A percentile compares a stretch with the other conserved stretches of the same genome.
Conservation (phyloP, 106 monocot species). For the Acorus gramineus region DNA sequence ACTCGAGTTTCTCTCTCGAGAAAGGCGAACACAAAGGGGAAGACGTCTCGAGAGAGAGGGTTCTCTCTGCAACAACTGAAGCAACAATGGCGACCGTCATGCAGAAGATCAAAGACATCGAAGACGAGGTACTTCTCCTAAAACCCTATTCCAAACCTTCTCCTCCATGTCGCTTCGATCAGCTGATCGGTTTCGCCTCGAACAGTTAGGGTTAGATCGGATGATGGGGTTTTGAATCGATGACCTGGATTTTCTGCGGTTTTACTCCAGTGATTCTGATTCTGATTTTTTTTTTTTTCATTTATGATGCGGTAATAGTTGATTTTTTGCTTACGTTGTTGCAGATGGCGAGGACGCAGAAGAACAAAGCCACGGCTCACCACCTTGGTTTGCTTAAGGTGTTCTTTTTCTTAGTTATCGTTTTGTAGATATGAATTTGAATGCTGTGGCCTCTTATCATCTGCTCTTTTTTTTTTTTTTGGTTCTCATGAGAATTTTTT, state of each 20-base stretch:
- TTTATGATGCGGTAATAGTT: neutral
- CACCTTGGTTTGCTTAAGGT: constrained; percentile 97
- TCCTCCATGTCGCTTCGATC: no score
- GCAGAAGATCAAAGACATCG: constrained; percentile 98
- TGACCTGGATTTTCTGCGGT: neutral
- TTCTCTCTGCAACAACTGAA: neutral
- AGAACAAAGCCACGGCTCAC: constrained; percentile 94
- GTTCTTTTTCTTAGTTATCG: neutral
- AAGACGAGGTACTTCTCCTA: constrained; percentile 65
- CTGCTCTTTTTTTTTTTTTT: neutral
- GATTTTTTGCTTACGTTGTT: neutral
- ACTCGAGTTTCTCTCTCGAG: no score
- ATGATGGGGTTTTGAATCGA: no score
- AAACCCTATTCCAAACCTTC: neutral
- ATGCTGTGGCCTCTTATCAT: neutral
- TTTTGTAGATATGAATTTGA: neutral
- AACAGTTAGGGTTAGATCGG: no score
- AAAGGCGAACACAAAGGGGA: no score
- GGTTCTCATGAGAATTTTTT: no score
- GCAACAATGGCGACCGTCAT: constrained; percentile 83
- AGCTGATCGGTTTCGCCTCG: no score
- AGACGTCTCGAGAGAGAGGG: neutral
- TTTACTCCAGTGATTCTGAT: neutral
- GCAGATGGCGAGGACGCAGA: constrained; percentile 98
- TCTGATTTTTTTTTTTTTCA: neutral